Conservation (phyloP, 2,329 filamentous ascomycete genomes). For the Hymenotorrendiella dingleyae region DNA sequence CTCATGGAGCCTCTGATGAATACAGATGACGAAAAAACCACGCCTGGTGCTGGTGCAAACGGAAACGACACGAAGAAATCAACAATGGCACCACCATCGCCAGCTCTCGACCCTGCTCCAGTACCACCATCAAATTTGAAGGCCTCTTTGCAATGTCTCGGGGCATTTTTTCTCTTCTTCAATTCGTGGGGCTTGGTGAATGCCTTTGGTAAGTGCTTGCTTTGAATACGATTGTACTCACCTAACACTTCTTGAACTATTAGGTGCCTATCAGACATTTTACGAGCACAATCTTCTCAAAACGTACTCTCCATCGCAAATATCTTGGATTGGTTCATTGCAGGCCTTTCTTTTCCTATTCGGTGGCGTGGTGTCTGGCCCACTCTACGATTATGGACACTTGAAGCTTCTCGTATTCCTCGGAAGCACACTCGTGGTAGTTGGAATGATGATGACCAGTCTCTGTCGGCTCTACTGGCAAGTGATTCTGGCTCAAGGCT, state of each 20-base stretch:
- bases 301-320: not conserved
- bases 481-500: constrained; percentile 40
- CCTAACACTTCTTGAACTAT: not conserved
- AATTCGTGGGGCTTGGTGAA: not conserved
- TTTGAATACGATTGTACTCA: not conserved
- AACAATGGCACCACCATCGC: too few species aligned
- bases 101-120: too few species aligned
- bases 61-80: too few species aligned
- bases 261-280: not conserved
- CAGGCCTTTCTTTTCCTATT: not conserved
- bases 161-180: not conserved
- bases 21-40: too few species aligned
- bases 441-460: constrained; percentile 56
- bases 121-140: too few species aligned
- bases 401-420: not conserved
- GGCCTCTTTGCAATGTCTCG: not conserved
- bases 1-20: too few species aligned
- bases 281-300: not conserved
- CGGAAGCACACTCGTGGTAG: constrained; percentile 32
- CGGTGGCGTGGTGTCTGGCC: not conserved
- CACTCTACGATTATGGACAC: constrained; percentile 1
- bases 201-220: not conserved
- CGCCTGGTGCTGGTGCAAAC: too few species aligned
- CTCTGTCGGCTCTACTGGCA: constrained; percentile 48
- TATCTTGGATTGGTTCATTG: not conserved